These are phyloP conservation scores for Wickerhamomyces bovis DNA, from an alignment of 805 yeast genomes.

Conservation along the genomic window DNA sequence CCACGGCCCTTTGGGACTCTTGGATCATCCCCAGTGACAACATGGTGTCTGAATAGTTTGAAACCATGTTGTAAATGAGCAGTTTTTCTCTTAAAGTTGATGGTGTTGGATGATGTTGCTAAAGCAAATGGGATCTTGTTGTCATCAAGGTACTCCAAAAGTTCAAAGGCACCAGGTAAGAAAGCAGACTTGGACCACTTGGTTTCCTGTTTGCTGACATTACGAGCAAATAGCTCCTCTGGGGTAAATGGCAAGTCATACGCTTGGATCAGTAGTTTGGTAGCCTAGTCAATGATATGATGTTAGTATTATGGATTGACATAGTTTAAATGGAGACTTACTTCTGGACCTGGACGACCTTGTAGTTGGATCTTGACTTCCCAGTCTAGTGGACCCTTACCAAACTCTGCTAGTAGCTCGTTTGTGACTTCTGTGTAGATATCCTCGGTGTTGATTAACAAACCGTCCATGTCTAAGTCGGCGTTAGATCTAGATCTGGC, in stretches of 20 bases:
- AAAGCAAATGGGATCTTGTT: conserved; percentile 73
- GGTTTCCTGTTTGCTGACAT: conserved; percentile 40
- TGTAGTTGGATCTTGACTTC: conserved; percentile 81
- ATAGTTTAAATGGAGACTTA: conserved; percentile 1
- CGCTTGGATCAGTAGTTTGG: conserved; percentile 56
- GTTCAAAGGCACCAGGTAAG: conserved; percentile 80
- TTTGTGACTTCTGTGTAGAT: conserved; percentile 77
- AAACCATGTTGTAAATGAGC: conserved; percentile 59
- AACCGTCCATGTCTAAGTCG: conserved; percentile 82
- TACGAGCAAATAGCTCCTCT: conserved; percentile 51
- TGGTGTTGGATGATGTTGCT: conserved; percentile 74
- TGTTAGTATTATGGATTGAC: conserved; percentile 1
- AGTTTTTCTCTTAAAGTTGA: conserved; percentile 68
- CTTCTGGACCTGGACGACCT: conserved; percentile 81
- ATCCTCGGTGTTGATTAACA: conserved; percentile 87
- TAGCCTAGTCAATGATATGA: conserved; percentile 42
- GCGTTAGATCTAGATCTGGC: not conserved
- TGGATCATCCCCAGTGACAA: conserved; percentile 85
- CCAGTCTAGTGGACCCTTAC: conserved; percentile 84
- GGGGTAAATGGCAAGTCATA: conserved; percentile 63
- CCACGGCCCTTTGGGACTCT: conserved; percentile 83
- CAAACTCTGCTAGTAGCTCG: conserved; percentile 57
- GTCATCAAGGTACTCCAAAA: conserved; percentile 47
- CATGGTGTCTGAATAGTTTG: conserved; percentile 53
- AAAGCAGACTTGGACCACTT: conserved; percentile 62